These are phyloP conservation scores for Suillus subalutaceus DNA, from an alignment of 768 basidiomycete genomes.

Conservation along the genomic window DNA sequence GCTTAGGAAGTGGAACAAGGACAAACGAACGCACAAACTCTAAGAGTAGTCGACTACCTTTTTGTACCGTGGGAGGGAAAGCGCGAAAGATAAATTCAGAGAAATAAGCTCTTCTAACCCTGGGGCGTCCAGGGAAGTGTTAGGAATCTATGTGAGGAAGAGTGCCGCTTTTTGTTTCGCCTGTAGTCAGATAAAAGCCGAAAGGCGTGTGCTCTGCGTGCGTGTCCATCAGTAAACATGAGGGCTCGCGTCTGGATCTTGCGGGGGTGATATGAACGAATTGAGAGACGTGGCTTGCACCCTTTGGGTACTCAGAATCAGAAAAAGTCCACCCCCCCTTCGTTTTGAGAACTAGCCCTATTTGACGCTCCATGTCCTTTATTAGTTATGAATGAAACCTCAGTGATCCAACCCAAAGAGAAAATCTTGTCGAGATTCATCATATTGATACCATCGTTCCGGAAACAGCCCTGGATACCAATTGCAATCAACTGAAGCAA, in stretches of 20 bases:
- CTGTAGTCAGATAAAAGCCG: conserved; percentile 32
- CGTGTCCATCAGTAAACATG: conserved; percentile 29
- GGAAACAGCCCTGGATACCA: conserved; percentile 24
- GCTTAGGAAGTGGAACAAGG: not conserved
- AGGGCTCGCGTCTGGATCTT: conserved; percentile 24
- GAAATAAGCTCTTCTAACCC: not conserved
- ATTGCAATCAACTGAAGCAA: conserved; percentile 15
- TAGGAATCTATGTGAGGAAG: conserved; percentile 1
- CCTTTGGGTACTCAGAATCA: conserved; percentile 11
- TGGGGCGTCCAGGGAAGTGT: not conserved
- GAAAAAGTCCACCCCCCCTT: conserved; percentile 26
- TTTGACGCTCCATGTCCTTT: conserved; percentile 29
- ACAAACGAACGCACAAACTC: not conserved
- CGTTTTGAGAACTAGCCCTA: conserved; percentile 32
- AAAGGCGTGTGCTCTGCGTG: conserved; percentile 27
- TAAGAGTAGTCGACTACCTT: not conserved
- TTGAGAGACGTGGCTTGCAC: conserved; percentile 11
- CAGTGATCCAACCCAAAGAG: conserved; percentile 32
- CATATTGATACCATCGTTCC: conserved; percentile 22
- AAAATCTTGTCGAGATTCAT: conserved; percentile 25
- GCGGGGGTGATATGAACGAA: conserved; percentile 22
- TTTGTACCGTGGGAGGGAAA: conserved; percentile 12
- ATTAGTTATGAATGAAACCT: conserved; percentile 26
- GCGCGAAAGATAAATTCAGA: not conserved
- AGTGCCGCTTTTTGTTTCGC: not conserved